A percentile compares a stretch with the other conserved stretches of the same genome.
These are phyloP conservation scores for Phytophthora citrophthora DNA, from an alignment of 352 stramenopile species.

Conservation along the genomic window DNA sequence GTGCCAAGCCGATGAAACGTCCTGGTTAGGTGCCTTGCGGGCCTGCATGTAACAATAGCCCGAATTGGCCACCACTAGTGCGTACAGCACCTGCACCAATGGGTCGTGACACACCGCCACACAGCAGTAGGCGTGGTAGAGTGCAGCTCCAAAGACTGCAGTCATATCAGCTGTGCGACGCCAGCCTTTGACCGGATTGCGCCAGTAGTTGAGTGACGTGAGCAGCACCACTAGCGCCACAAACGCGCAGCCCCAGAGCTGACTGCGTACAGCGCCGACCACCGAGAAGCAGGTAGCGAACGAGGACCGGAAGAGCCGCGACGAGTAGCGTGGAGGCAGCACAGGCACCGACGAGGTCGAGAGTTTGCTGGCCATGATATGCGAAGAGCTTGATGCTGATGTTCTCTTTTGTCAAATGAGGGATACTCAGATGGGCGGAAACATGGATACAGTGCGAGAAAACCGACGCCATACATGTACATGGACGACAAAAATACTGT, in stretches of 20 bases:
- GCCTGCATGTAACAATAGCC: conserved; percentile 79
- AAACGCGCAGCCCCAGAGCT: conserved; percentile 71
- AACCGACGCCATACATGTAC: conserved; percentile 14
- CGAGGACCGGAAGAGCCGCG: conserved; percentile 74
- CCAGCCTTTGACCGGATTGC: conserved; percentile 74
- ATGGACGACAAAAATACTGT: not conserved
- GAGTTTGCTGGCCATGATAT: conserved; percentile 4
- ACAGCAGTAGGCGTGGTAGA: conserved; percentile 78
- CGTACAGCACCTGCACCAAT: conserved; percentile 65
- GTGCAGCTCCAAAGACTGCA: conserved; percentile 58
- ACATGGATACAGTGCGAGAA: conserved; percentile 26
- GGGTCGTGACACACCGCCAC: conserved; percentile 55
- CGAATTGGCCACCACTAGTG: conserved; percentile 69
- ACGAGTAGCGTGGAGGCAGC: conserved; percentile 71
- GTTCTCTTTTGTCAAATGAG: conserved; percentile 25
- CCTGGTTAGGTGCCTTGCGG: conserved; percentile 59
- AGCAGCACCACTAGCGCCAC: conserved; percentile 74
- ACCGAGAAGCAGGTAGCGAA: conserved; percentile 78
- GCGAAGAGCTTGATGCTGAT: not conserved
- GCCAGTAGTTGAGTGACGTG: conserved; percentile 90
- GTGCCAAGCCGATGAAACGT: conserved; percentile 82
- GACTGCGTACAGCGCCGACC: conserved; percentile 44
- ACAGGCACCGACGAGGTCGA: conserved; percentile 37
- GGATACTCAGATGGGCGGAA: not conserved
- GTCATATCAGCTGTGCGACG: conserved; percentile 75